phyloP scores from a whole-genome alignment of 495 filamentous ascomycete species.

The Annulohypoxylon nitens region DNA sequence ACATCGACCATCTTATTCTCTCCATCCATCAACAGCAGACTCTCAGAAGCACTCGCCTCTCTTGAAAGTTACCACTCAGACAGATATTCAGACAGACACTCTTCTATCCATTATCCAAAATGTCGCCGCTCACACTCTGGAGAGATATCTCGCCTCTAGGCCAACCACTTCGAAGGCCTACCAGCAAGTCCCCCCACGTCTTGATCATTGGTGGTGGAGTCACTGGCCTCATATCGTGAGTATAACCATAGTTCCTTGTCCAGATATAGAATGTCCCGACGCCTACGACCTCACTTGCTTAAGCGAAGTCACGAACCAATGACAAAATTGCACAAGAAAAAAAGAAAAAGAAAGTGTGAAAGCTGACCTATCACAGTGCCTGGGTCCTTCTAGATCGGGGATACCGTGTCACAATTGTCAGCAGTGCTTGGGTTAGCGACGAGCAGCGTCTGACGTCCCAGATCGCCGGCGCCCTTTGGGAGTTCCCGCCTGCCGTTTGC shows the following conservation, averaged over 20 bases:
- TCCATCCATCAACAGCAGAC: background rate
- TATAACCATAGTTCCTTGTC: constrained; percentile 9
- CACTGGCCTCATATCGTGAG: constrained; percentile 57
- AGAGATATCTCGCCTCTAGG: constrained; percentile 50
- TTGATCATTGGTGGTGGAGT: constrained; percentile 64
- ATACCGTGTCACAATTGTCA: constrained; percentile 63
- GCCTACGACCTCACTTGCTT: background rate
- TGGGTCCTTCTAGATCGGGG: constrained; percentile 65
- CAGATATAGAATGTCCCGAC: background rate
- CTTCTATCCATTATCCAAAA: constrained; percentile 16
- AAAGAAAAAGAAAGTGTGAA: background rate
- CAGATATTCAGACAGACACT: background rate
- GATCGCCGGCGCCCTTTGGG: constrained; percentile 66
- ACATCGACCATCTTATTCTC: constrained; percentile 10
- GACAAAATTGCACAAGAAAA: background rate
- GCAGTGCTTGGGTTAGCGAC: constrained; percentile 59
- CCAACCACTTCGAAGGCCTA: constrained; percentile 45
- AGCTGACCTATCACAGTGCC: constrained; percentile 45
- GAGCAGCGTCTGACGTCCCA: constrained; percentile 63
- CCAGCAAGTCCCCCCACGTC: constrained; percentile 51
- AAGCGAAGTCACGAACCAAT: background rate
- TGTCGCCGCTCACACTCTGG: constrained; percentile 50
- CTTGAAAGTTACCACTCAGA: background rate
- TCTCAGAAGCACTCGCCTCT: constrained; percentile 15
- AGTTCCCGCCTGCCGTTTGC: constrained; percentile 63